Evolutionary conservation across 768 basidiomycete genomes (phyloP), one percentile per base, ranked within the genome.

Genomic region (Hypsizygus marmoreus): DNA sequence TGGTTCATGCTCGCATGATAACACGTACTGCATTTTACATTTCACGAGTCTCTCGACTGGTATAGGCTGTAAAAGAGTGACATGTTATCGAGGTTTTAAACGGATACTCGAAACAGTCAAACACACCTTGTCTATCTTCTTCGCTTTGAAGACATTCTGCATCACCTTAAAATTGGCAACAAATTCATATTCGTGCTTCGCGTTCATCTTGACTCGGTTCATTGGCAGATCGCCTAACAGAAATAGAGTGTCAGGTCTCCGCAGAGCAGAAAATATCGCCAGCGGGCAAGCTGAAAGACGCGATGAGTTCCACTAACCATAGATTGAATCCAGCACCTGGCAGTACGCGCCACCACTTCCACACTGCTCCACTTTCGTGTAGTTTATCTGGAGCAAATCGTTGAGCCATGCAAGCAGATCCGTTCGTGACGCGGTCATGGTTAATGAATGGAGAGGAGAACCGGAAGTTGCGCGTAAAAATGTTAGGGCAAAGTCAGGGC

Each of bases 1-100:
- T 10, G 6, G 1, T 7, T 31, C 29, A 12, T 10, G 28, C 19
- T n/a, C 16, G 30, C 16, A 17, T 24, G 20, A 47, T 37, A 40
- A 22, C 29, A 84, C 89, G 65, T 71, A 90, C 87, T 97, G 95
- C 95, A 98, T 98, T 74, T 97, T 98, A 75, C 97, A 99, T 70
- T 95, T 95, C 37, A 91, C 82, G 28, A 99, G 82, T 58, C 78
- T 86, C 57, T 98, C 95, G n/a, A 99, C 88, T 6, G 80, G 90
- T 65, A 99, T 94, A 20, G 95, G 95, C 92, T 97, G 56, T 8
- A 25, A n/a, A n/a, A n/a, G 16, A 29, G 33, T 54, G 43, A 45
- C 31, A 22, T 51, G n/a, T 54, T 24, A 20, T 41, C 40, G 38
- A 40, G 40, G 10, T 17, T 50, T 49, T 30, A 25, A 43, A 7